Evolutionary conservation across 331 rosid species (phyloP), one percentile per base, ranked within the genome.

Genomic region (Phaseolus coccineus): DNA sequence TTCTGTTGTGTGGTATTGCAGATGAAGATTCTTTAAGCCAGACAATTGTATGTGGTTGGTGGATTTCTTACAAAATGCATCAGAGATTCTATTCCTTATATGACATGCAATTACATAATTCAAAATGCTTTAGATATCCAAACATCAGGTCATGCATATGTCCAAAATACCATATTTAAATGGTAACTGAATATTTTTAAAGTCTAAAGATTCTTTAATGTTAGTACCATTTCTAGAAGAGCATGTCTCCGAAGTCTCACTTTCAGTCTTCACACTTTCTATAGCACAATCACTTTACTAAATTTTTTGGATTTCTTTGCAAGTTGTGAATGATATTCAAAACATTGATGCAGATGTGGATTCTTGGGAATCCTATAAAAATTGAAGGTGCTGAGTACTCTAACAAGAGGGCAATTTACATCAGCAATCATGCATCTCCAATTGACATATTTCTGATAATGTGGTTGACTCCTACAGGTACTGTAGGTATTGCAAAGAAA

Each of bases 401-500:
- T 47, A 78, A 83, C 4, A 53, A 78, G 80, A 85, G 82, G 90
- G 92, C 89, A 37, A 75, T 87, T 74, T 89, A 85, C 69, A 87
- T 89, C 56, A 76, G 90, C 15, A 89, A 89, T 13, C 93, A 89
- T 85, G 93, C 89, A 51, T 89, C 89, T 69, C 90, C 94, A 10
- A 74, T 90, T 64, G 92, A 88, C 76, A 83, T 87, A 69, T 85
- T 88, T 77, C 88, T 87, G 27, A 68, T 83, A 25, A 90, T 90
- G 91, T 85, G 92, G 92, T 77, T 90, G 83, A 88, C 88, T 65
- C 92, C 92, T 16, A 83, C 84, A 9, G 89, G 89, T 35, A 86
- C 91, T 10, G 94, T 90, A 44, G 92, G 94, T 27, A 88, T 90
- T 83, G 94, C 92, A 4, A 90, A 90, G 81, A 90, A 85, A 80